Evolutionary conservation across 148 eudicot species (phyloP).

Genomic region (Chenopodium suecicum): DNA sequence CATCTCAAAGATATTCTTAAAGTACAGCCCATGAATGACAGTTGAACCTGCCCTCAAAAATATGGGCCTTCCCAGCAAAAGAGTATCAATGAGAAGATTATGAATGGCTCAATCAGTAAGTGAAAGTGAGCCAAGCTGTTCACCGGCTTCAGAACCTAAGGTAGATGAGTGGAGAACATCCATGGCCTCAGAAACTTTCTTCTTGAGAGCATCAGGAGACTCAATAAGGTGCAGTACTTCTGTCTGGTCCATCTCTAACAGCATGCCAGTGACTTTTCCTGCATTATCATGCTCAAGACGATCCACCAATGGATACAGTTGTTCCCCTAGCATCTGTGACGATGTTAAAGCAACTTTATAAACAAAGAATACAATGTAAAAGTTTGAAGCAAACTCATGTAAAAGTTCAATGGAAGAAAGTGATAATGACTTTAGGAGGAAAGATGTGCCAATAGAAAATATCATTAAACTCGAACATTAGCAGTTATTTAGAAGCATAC

Average conservation of each 20-base stretch:
- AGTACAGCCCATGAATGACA: neutral
- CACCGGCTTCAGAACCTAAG: slow-evolving; percentile 25
- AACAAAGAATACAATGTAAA: neutral
- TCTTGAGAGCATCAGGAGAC: slow-evolving; percentile 61
- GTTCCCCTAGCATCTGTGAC: slow-evolving; percentile 57
- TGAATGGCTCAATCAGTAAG: slow-evolving; percentile 27
- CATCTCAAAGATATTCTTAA: neutral
- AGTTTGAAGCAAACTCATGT: no score
- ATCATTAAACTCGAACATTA: neutral
- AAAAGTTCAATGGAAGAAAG: no score
- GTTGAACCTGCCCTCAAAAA: neutral
- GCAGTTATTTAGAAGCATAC: slow-evolving; percentile 27
- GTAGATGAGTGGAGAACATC: slow-evolving; percentile 37
- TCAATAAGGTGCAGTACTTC: slow-evolving; percentile 63
- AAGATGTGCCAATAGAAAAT: no score
- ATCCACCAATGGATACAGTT: slow-evolving; percentile 68
- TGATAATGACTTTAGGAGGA: no score
- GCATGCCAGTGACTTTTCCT: slow-evolving; percentile 72
- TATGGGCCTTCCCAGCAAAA: neutral
- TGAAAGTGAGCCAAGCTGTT: slow-evolving; percentile 44
- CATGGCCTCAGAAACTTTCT: slow-evolving; percentile 66
- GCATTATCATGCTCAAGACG: slow-evolving; percentile 54
- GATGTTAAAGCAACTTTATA: neutral
- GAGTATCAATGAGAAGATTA: neutral
- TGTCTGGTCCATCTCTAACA: slow-evolving; percentile 67